These are phyloP conservation scores for Tulasnella sp. DNA, from an alignment of 768 basidiomycete genomes.

Conservation along the genomic window DNA sequence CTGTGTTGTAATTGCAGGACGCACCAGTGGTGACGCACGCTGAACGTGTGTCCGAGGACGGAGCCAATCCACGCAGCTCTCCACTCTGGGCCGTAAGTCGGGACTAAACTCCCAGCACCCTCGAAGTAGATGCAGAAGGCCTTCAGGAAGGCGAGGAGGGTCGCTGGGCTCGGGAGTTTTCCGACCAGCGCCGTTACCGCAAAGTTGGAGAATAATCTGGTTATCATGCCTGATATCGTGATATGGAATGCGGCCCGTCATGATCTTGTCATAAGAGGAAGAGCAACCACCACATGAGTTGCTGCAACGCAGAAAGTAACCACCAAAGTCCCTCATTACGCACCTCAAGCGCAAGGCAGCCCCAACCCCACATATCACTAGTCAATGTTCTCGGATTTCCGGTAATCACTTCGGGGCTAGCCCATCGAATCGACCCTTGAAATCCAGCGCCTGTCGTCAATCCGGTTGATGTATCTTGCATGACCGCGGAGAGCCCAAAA, in stretches of 20 bases:
- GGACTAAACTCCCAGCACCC: background rate
- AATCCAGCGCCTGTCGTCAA: background rate
- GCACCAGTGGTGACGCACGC: background rate
- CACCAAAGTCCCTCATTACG: background rate
- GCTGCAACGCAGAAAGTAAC: background rate
- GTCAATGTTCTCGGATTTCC: background rate
- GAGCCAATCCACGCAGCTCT: background rate
- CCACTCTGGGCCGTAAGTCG: background rate
- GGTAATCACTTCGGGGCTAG: background rate
- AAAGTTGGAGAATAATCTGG: background rate
- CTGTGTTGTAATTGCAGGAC: background rate
- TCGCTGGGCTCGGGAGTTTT: background rate
- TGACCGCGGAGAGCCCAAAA: constrained; percentile 1
- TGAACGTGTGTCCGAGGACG: background rate
- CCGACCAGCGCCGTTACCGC: background rate
- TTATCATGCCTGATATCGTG: background rate
- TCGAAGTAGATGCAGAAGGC: background rate
- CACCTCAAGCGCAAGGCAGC: background rate
- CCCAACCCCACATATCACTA: background rate
- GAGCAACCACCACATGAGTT: background rate
- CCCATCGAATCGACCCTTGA: background rate
- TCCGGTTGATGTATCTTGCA: background rate
- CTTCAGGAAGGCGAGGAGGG: background rate
- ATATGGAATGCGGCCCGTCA: background rate
- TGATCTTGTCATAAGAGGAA: background rate